Percentiles rank a stretch among this genome's conserved stretches.
phyloP scores from a whole-genome alignment of 148 eudicot species.

The Camellia granthamiana region DNA sequence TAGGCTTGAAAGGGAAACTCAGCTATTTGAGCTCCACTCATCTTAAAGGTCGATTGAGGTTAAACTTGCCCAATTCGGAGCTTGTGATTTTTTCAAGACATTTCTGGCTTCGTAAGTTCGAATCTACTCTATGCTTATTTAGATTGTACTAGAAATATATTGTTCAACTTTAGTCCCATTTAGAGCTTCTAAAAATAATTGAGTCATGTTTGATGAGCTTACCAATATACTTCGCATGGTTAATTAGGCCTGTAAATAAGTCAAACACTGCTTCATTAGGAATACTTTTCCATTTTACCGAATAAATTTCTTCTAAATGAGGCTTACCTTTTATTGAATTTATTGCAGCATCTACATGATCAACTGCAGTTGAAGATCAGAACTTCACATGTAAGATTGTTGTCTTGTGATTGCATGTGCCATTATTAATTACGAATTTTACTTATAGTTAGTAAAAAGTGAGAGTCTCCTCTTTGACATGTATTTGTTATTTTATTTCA shows the following conservation, averaged over 20 bases:
- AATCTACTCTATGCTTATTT: too few species aligned
- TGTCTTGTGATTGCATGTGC: conserved; percentile 5
- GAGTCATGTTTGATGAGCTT: too few species aligned
- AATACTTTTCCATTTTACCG: not conserved
- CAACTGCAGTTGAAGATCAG: conserved; percentile 71
- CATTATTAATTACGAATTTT: not conserved
- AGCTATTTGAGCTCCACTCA: too few species aligned
- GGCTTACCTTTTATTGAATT: not conserved
- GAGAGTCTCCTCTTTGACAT: not conserved
- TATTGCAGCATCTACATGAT: conserved; percentile 76
- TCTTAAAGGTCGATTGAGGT: too few species aligned
- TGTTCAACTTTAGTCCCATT: too few species aligned
- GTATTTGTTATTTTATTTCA: not conserved
- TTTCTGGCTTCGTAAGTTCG: too few species aligned
- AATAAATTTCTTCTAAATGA: not conserved
- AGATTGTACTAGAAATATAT: too few species aligned
- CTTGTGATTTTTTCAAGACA: too few species aligned
- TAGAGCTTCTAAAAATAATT: too few species aligned
- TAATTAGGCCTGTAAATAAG: not conserved
- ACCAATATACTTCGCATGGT: too few species aligned
- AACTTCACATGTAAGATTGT: conserved; percentile 56
- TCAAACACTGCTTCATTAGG: not conserved
- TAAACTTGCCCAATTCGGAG: too few species aligned
- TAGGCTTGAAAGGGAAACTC: too few species aligned
- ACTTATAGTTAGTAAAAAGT: not conserved